phyloP scores from a whole-genome alignment of 108 stramenopile species.

The Ochromonas danica region DNA sequence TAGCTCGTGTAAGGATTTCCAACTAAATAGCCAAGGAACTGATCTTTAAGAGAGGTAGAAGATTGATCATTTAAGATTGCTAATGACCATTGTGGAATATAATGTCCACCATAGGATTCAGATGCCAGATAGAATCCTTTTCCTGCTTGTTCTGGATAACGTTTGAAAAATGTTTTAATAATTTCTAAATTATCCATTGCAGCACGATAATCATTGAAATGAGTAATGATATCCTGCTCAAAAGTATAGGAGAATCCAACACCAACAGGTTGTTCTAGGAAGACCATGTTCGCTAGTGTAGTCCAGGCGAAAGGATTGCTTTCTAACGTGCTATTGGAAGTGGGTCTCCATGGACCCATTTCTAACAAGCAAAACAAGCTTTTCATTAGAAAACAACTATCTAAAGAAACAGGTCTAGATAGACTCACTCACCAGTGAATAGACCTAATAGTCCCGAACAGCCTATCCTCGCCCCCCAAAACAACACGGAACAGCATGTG shows the following conservation, averaged over 20 bases:
- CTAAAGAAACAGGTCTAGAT: not conserved
- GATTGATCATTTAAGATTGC: not conserved
- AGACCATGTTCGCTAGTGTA: conserved; percentile 64
- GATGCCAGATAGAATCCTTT: conserved; percentile 33
- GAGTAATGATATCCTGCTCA: not conserved
- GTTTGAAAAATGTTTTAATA: conserved; percentile 3
- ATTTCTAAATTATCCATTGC: conserved; percentile 22
- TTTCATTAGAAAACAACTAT: not conserved
- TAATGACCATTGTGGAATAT: conserved; percentile 34
- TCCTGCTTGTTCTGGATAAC: not conserved
- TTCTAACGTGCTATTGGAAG: not conserved
- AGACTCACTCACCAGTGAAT: conserved; percentile 9
- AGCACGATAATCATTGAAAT: not conserved
- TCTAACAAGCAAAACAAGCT: not conserved
- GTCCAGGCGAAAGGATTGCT: conserved; percentile 29
- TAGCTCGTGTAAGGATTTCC: conserved; percentile 27
- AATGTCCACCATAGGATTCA: conserved; percentile 38
- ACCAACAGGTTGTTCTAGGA: conserved; percentile 94
- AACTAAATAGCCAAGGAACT: conserved; percentile 17
- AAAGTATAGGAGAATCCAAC: conserved; percentile 89
- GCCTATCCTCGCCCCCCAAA: too few relatives aligned
- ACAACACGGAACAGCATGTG: too few relatives aligned
- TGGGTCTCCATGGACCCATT: conserved; percentile 9
- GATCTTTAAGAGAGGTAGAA: not conserved
- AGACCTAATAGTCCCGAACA: conserved; percentile 16